phyloP scores from a whole-genome alignment of 1,284 basidiomycete species.

The Cutaneotrichosporon mucoides region DNA sequence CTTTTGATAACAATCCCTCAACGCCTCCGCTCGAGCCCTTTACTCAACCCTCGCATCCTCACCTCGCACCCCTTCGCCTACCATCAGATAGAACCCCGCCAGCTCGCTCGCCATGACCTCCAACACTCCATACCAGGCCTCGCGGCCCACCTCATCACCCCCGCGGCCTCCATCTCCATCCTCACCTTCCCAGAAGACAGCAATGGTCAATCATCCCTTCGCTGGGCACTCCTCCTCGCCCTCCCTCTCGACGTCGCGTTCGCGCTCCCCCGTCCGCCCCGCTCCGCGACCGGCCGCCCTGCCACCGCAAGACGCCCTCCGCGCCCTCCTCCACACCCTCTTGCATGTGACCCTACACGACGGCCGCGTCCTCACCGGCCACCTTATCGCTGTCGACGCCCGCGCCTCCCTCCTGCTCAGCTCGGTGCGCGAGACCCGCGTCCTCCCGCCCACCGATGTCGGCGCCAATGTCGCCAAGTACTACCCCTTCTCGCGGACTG shows the following conservation, averaged over 20 bases:
- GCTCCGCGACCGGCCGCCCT: neutral
- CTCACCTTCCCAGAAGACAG: neutral
- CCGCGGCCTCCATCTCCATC: neutral
- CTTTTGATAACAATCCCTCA: no score
- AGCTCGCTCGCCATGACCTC: neutral
- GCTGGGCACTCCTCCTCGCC: neutral
- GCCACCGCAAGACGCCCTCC: conserved; percentile 2
- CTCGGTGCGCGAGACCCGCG: conserved; percentile 8
- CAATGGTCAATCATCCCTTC: neutral
- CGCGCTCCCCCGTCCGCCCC: neutral
- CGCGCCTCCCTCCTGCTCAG: conserved; percentile 11
- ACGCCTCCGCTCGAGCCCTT: neutral
- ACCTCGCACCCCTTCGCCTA: neutral
- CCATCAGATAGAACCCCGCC: neutral
- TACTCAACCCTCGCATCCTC: neutral
- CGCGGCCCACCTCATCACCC: neutral
- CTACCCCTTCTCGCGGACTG: conserved; percentile 12
- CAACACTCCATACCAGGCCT: no score
- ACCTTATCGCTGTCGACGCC: conserved; percentile 12
- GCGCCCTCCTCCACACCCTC: conserved; percentile 16
- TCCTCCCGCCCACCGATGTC: neutral
- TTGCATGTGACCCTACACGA: conserved; percentile 9
- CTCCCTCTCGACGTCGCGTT: neutral
- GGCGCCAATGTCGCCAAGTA: conserved; percentile 11
- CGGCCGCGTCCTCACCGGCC: conserved; percentile 11